A percentile compares a stretch with the other conserved stretches of the same genome.
Conservation (phyloP, 768 basidiomycete genomes). For the Boletus barrowsii region DNA sequence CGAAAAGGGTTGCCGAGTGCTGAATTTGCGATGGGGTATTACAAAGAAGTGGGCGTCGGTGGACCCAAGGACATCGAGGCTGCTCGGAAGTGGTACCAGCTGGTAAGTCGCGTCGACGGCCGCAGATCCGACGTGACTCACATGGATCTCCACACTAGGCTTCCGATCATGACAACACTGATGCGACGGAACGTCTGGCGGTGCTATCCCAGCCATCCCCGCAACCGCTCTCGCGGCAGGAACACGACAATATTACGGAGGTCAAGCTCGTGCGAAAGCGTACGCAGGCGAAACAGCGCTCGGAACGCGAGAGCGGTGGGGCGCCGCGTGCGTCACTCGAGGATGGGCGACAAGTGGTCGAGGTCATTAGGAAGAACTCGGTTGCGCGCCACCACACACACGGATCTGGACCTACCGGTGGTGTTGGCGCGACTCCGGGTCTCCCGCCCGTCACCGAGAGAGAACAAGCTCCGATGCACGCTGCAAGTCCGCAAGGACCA, state of each 20-base stretch:
- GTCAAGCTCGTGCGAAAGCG: conserved; percentile 78
- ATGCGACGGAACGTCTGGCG: conserved; percentile 70
- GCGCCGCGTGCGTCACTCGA: conserved; percentile 18
- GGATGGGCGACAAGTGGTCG: conserved; percentile 47
- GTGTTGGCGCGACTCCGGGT: neutral
- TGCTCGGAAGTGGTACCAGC: conserved; percentile 77
- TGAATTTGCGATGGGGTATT: conserved; percentile 96
- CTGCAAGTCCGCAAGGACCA: neutral
- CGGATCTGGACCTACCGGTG: neutral
- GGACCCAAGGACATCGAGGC: conserved; percentile 56
- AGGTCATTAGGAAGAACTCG: conserved; percentile 54
- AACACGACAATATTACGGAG: conserved; percentile 80
- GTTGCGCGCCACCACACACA: conserved; percentile 17
- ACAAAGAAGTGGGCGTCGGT: conserved; percentile 89
- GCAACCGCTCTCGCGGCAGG: conserved; percentile 65
- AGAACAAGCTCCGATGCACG: neutral
- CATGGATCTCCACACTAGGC: conserved; percentile 35
- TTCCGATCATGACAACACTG: conserved; percentile 70
- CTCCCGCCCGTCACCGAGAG: neutral
- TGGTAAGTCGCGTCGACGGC: conserved; percentile 36
- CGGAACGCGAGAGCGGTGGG: conserved; percentile 26
- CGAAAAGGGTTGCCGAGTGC: conserved; percentile 72
- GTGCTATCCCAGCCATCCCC: conserved; percentile 65
- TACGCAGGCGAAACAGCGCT: conserved; percentile 66
- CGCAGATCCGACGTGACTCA: neutral